A percentile compares a stretch with the other conserved stretches of the same genome.
Conservation (phyloP, 805 yeast species). For the Kuraishia capsulata region DNA sequence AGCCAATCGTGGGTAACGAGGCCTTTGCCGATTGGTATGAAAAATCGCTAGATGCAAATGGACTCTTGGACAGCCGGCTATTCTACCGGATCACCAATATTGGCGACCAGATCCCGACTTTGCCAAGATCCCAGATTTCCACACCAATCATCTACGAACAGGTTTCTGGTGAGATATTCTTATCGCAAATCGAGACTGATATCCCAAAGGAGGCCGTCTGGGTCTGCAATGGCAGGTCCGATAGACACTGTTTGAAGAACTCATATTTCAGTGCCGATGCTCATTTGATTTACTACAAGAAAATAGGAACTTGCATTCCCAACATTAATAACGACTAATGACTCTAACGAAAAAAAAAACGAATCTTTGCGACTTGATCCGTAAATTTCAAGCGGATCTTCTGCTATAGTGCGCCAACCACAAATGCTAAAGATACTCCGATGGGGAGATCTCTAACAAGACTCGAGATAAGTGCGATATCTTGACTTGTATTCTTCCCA, state of each 20-base stretch:
- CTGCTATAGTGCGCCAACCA: too few relatives aligned
- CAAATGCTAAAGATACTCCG: too few relatives aligned
- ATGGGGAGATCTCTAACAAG: too few relatives aligned
- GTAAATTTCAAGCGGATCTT: neutral
- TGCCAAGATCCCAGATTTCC: conserved; percentile 6
- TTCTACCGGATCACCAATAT: conserved; percentile 19
- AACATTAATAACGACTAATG: neutral
- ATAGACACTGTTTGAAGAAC: conserved; percentile 7
- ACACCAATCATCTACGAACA: conserved; percentile 9
- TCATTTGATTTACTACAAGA: conserved; percentile 9
- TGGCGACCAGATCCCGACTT: conserved; percentile 17
- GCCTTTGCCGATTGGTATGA: conserved; percentile 29
- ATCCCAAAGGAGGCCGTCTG: conserved; percentile 4
- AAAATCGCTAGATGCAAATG: neutral
- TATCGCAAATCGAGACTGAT: conserved; percentile 8
- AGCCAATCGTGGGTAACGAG: conserved; percentile 31
- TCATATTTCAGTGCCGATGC: conserved; percentile 5
- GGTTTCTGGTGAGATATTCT: conserved; percentile 14
- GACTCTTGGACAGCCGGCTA: conserved; percentile 5
- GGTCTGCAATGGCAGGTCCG: conserved; percentile 6
- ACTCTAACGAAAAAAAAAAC: neutral
- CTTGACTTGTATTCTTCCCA: too few relatives aligned
- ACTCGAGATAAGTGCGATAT: too few relatives aligned
- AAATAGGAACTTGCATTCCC: conserved; percentile 7
- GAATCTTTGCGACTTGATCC: neutral